Percentiles rank a stretch among this genome's conserved stretches.
These are phyloP conservation scores for Monilinia fructicola DNA, from an alignment of 2,329 filamentous ascomycete species.

Conservation along the genomic window DNA sequence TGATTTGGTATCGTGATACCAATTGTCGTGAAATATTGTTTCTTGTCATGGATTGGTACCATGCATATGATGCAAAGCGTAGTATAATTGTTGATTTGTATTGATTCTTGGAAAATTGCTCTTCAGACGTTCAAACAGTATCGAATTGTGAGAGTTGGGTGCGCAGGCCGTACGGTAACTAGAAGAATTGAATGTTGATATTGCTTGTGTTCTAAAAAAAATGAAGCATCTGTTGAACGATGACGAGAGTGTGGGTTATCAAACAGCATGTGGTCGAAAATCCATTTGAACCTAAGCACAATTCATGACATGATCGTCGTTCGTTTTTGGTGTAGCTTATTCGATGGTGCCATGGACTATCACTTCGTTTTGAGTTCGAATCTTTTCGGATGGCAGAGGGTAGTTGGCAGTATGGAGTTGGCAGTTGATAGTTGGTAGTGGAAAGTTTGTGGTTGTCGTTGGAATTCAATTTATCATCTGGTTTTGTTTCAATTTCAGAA, in stretches of 20 bases:
- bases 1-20: not conserved
- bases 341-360: not conserved
- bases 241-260: conserved; percentile 1
- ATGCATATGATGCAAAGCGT: conserved; percentile 7
- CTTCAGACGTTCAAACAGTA: not conserved
- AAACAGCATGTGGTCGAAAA: not conserved
- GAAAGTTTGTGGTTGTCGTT: not conserved
- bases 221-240: not conserved
- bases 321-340: conserved; percentile 6
- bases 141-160: not conserved
- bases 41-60: conserved; percentile 7
- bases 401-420: too few species aligned
- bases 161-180: not conserved
- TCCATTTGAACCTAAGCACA: not conserved
- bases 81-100: not conserved
- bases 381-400: not conserved
- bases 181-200: not conserved
- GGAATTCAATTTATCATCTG: not conserved
- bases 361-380: not conserved
- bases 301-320: not conserved
- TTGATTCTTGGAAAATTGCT: not conserved
- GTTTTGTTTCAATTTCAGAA: not conserved
- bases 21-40: conserved; percentile 5
- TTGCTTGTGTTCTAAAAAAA: not conserved
- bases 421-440: too few species aligned